Evolutionary conservation across 305 asterid genomes (phyloP).

Genomic region (Ruellia speciosa): DNA sequence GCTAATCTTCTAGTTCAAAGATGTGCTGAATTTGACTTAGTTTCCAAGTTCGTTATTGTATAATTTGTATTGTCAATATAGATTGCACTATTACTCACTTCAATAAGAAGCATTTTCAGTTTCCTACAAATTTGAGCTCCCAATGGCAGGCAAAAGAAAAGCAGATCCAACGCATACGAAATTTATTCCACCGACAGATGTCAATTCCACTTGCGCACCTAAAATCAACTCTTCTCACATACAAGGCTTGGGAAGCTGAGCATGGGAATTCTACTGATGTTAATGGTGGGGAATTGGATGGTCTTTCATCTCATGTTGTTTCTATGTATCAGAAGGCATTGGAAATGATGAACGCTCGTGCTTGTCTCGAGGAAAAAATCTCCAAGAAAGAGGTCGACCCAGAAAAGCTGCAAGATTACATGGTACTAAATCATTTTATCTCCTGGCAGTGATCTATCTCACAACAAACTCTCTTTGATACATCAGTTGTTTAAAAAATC

Average conservation of each 20-base stretch:
- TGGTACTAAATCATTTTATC: slow-evolving; percentile 39
- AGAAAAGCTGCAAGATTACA: slow-evolving; percentile 58
- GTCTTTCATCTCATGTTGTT: slow-evolving; percentile 57
- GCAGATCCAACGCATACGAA: slow-evolving; percentile 68
- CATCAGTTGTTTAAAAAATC: background rate
- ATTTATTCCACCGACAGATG: slow-evolving; percentile 77
- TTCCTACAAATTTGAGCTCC: too few species aligned
- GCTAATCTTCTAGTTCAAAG: too few species aligned
- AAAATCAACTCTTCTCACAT: slow-evolving; percentile 46
- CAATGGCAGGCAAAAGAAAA: slow-evolving; percentile 67
- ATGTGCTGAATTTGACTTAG: too few species aligned
- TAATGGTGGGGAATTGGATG: slow-evolving; percentile 43
- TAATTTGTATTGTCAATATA: too few species aligned
- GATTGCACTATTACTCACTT: too few species aligned
- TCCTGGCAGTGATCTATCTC: slow-evolving; percentile 1
- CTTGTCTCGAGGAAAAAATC: slow-evolving; percentile 55
- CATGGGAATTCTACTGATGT: slow-evolving; percentile 41
- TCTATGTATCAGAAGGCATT: slow-evolving; percentile 68
- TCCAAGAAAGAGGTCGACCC: slow-evolving; percentile 47
- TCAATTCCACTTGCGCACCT: slow-evolving; percentile 67
- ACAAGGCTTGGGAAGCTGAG: slow-evolving; percentile 77
- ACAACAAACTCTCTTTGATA: background rate
- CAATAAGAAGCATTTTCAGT: too few species aligned
- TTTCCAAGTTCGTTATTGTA: too few species aligned
- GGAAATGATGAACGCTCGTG: slow-evolving; percentile 68